Evolutionary conservation across 371 early-diverging fungal genomes (phyloP), one percentile per base, ranked within the genome.

Genomic region (Mucor lusitanicus): DNA sequence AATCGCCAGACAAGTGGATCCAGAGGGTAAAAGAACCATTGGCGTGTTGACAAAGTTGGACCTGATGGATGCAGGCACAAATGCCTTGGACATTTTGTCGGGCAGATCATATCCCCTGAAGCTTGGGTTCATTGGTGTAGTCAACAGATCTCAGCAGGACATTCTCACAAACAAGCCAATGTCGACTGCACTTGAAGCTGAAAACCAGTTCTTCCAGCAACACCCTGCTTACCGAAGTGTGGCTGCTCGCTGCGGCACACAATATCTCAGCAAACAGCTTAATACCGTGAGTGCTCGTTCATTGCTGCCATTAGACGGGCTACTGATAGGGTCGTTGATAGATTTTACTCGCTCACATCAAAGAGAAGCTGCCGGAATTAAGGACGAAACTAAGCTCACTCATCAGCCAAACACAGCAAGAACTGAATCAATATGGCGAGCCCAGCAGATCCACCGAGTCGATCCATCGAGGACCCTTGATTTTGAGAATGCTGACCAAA

Each of bases 1-100:
- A 77, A 75, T 96, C 32, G 97, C 97, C 6, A 90, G 94, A 60
- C 93, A 94, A 70, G 95, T 95, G 13, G 98, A 97, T 85, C 92
- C 95, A 12, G 91, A 92, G 69, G 92, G 91, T 69, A 88, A 82
- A 69, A 84, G 97, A 65, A 97, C 97, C 0, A 89, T 97, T 35
- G 96, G 97, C 58, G 96, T 98, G 4, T 78, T 98, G 57, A 97
- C 97, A 50, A 98, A 98, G 79, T 78, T 97, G 50, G 98, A 98
- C 79, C 77, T 98, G 61, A 96, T 98, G 97, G 98, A 97, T 75
- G 88, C 89, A 37, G 97, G 97, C 37, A 96, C 96, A 37, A 92
- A 95, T 75, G 93, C 95, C 27, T 75, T 95, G 50, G 94, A 96
- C 60, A 87, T 96, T 32, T 83, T 97, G 30, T 88, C 93, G 17